phyloP scores from a whole-genome alignment of 1,139 yeast species.

The Geotrichum reessii region DNA sequence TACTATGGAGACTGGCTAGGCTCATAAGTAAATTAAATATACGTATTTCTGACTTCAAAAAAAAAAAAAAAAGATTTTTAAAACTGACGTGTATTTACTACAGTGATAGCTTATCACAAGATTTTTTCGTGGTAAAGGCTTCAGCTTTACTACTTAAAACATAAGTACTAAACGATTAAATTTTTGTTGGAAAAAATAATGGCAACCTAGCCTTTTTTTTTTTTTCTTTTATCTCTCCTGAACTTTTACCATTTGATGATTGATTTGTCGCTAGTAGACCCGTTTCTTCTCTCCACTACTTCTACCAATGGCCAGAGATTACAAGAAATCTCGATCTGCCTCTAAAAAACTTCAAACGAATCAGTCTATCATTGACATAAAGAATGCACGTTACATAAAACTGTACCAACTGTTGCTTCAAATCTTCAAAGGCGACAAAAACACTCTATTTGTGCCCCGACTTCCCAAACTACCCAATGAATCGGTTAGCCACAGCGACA shows the following conservation, averaged over 20 bases:
- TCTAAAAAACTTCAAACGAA: neutral
- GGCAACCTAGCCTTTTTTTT: neutral
- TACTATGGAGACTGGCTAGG: no score
- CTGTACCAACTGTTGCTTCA: constrained; percentile 16
- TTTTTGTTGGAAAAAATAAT: neutral
- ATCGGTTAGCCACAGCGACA: constrained; percentile 6
- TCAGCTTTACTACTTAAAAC: no score
- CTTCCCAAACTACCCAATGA: neutral
- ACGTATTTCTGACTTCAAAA: no score
- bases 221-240: neutral
- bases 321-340: neutral
- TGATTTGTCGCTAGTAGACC: neutral
- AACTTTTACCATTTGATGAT: neutral
- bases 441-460: constrained; percentile 22
- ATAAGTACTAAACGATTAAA: neutral
- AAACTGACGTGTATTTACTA: no score
- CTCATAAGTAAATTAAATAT: no score
- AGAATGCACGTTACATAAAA: constrained; percentile 11
- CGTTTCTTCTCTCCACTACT: neutral
- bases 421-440: constrained; percentile 23
- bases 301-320: neutral
- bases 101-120: no score
- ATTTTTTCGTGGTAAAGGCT: no score
- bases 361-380: neutral
- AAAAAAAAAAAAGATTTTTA: no score